These are phyloP conservation scores for Russula virescens DNA, from an alignment of 768 basidiomycete genomes.

Conservation along the genomic window DNA sequence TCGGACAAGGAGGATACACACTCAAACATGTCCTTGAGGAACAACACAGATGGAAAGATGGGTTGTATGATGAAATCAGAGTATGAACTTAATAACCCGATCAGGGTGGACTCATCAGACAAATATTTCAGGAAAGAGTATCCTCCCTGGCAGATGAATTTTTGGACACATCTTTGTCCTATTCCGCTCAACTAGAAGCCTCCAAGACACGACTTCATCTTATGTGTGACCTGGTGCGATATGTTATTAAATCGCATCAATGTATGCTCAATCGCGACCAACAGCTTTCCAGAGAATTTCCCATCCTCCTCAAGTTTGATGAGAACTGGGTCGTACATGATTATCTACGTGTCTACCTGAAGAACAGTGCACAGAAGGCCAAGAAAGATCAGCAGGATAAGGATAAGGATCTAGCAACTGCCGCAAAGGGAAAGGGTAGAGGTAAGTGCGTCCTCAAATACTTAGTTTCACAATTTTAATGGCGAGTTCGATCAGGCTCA, in stretches of 20 bases:
- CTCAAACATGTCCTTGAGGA: background rate
- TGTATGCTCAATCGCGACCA: background rate
- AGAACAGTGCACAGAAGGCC: conserved; percentile 1
- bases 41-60: conserved; percentile 3
- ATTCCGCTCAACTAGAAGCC: background rate
- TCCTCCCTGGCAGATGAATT: background rate
- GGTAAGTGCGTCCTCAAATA: background rate
- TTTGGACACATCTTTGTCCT: background rate
- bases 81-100: background rate
- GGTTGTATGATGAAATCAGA: background rate
- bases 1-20: background rate
- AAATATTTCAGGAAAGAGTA: background rate
- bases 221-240: background rate
- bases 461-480: too few species aligned
- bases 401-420: background rate
- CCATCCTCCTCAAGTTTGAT: background rate
- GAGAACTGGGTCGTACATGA: too few species aligned
- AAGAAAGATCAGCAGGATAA: background rate
- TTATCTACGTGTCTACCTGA: background rate
- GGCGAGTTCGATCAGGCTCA: too few species aligned
- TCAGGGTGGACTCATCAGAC: background rate
- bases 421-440: background rate
- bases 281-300: background rate
- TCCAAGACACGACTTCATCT: background rate
- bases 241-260: background rate